A percentile compares a stretch with the other conserved stretches of the same genome.
Evolutionary conservation across 2,329 filamentous ascomycete species (phyloP).

Genomic region (Elsinoe necatrix): DNA sequence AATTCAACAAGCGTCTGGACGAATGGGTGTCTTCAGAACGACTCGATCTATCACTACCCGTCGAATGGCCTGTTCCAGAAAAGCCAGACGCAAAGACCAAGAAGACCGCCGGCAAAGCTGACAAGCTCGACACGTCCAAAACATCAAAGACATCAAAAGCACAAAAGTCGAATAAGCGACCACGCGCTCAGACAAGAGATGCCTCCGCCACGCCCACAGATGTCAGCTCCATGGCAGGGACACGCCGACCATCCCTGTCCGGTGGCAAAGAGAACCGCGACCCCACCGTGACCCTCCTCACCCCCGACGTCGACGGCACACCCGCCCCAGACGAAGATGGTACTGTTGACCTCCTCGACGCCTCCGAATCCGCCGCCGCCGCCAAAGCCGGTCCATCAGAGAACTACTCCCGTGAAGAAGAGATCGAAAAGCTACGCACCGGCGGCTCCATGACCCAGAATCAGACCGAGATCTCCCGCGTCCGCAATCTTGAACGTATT

Average conservation of each 20-base stretch:
- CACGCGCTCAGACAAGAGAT: constrained; percentile 36
- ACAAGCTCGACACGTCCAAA: constrained; percentile 31
- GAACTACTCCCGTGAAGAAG: constrained; percentile 69
- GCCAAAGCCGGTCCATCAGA: constrained; percentile 45
- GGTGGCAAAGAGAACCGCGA: constrained; percentile 54
- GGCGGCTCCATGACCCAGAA: constrained; percentile 99
- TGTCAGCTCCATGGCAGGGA: constrained; percentile 37
- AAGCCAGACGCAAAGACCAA: constrained; percentile 85
- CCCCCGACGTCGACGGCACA: constrained; percentile 41
- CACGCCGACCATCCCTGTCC: constrained; percentile 43
- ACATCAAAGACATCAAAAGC: constrained; percentile 27
- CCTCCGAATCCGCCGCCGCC: constrained; percentile 44
- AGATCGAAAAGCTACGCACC: constrained; percentile 92
- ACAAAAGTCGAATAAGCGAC: constrained; percentile 42
- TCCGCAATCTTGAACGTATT: constrained; percentile 86
- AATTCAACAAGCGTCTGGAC: constrained; percentile 84
- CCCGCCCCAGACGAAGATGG: constrained; percentile 46
- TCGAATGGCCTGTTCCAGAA: constrained; percentile 92
- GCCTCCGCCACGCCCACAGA: constrained; percentile 47
- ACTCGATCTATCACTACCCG: constrained; percentile 80
- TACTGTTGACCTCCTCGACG: constrained; percentile 44
- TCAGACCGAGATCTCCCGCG: constrained; percentile 89
- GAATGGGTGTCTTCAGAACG: constrained; percentile 83
- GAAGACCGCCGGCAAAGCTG: constrained; percentile 42
- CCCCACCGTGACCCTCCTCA: constrained; percentile 34